Base-by-base conservation (phyloP, 2,329 filamentous ascomycete genomes). In the Pyricularia pennisetigena region DNA sequence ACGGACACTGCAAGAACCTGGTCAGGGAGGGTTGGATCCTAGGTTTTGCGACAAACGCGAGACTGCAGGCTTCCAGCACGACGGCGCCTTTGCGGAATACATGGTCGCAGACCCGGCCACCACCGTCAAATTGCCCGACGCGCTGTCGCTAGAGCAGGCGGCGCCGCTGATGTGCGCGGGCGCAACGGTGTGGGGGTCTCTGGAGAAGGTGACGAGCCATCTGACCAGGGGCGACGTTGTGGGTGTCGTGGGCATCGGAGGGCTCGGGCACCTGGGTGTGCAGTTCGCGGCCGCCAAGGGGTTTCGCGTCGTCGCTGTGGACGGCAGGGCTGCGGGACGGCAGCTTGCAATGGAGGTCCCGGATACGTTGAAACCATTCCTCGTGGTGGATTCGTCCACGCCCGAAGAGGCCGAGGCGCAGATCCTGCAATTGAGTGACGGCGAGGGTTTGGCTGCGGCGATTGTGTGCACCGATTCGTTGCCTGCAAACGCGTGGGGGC, bases 121-220 rank as follows among this genome's bases (percentile, higher is more conserved):
- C 3, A 82, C 81, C 35, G 83, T 87, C 72, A 83, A 83, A 70
- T 85, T 88, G 54, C 85, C 85, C 0, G 83, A 86, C n/a, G 75
- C 74, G 0, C 76, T 88, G 10, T 76, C 80, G 8, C 81, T 81
- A 0, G 80, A 83, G 35, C 74, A 80, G 1, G 83, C 82, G 0
- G 85, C 90, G 1, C 91, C 91, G 0, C 87, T 95, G 81, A 10
- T 85, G 71, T 84, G 83, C 70, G 82, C 83, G 0, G 82, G 82
- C 1, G 79, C 84, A 66, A 84, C 82, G 0, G 77, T 78, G 2
- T 80, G 74, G 69, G 77, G 74, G 68, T 75, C 75, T 1, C 74
- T 79, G 12, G 71, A 74, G 66, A 72, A 70, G 20, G 71, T 41
- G 64, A 73, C 12, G 67, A 70, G 65, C 67, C 74, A 12, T 74